These are phyloP conservation scores for Penicillium psychrofluorescens DNA, from an alignment of 495 filamentous ascomycete genomes.

Conservation along the genomic window DNA sequence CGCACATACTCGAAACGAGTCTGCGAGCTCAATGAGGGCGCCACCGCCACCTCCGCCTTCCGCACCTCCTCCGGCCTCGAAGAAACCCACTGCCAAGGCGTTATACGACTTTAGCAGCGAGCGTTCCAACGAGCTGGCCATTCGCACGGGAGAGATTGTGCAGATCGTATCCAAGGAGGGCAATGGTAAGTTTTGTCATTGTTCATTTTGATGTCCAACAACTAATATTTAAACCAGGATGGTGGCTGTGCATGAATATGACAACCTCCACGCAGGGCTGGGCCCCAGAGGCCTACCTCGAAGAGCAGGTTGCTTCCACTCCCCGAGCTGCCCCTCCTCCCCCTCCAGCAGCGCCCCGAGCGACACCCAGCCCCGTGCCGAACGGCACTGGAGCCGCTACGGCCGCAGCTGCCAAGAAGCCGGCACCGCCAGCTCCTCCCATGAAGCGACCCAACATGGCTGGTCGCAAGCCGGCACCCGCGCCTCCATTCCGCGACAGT, in stretches of 20 bases:
- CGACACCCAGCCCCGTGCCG: constrained; percentile 34
- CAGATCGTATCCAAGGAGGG: constrained; percentile 81
- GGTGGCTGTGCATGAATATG: constrained; percentile 82
- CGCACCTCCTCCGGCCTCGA: constrained; percentile 53
- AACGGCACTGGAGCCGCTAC: constrained; percentile 43
- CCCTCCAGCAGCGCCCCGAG: constrained; percentile 50
- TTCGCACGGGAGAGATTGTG: constrained; percentile 71
- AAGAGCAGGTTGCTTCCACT: constrained; percentile 54
- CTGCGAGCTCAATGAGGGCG: constrained; percentile 48
- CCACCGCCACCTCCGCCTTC: constrained; percentile 68
- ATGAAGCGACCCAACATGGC: constrained; percentile 69
- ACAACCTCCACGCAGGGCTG: constrained; percentile 67
- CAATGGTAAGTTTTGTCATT: constrained; percentile 61
- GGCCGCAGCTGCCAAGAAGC: constrained; percentile 55
- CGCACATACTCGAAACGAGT: constrained; percentile 47
- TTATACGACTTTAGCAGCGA: constrained; percentile 83
- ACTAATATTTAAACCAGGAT: constrained; percentile 51
- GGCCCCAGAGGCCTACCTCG: constrained; percentile 88
- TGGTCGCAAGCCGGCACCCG: constrained; percentile 59
- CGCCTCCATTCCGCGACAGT: constrained; percentile 60
- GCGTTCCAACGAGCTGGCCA: constrained; percentile 68
- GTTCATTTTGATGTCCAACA: background rate
- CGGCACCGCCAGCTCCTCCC: constrained; percentile 73
- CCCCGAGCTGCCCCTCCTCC: constrained; percentile 48
- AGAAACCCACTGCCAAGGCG: constrained; percentile 73